Evolutionary conservation across 2,329 filamentous ascomycete species (phyloP), one percentile per base, ranked within the genome.

Genomic region (Calonectria pteridis): DNA sequence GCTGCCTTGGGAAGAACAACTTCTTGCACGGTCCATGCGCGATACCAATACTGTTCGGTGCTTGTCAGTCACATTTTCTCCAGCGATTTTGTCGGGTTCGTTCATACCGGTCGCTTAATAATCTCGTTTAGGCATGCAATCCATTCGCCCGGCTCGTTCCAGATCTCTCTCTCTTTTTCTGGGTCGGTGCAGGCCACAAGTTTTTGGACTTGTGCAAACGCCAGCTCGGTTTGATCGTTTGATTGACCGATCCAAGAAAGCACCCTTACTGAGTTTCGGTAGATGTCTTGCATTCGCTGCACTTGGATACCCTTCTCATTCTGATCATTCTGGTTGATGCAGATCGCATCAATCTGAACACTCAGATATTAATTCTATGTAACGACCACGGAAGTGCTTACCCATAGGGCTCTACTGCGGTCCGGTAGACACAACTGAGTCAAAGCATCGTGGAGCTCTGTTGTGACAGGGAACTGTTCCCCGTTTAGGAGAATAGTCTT

Each of bases 241-340:
- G 64, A 55, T 40, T 40, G 18, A 10, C 75, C 75, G 4, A 76
- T 37, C 75, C 75, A 76, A 3, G 72, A 68, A 35, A 73, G 46
- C 0, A 76, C 71, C 6, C 43, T 40, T 1, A 40, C 13, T 5
- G 77, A 76, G 20, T 75, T 67, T 9, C 43, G 55, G 50, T 80
- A 82, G 18, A 82, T 80, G 9, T 67, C 67, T 35, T 74, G 73
- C 81, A 82, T 82, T 59, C 77, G 72, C 26, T 76, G 69, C 7
- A 82, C 77, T 66, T 82, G 81, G 6, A 64, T 28, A 53, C 51
- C 74, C 67, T 79, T 82, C 63, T 82, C 79, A 6, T 66, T 69
- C 7, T 55, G 29, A 23, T 81, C 77, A 20, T 74, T 40, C 53
- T 82, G 79, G 69, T 82, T 80, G 70, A 81, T 81, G 28, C 81